Percentiles rank a stretch among this genome's conserved stretches.
Evolutionary conservation across 805 yeast species (phyloP).

Genomic region (Myxozyma neotropica): DNA sequence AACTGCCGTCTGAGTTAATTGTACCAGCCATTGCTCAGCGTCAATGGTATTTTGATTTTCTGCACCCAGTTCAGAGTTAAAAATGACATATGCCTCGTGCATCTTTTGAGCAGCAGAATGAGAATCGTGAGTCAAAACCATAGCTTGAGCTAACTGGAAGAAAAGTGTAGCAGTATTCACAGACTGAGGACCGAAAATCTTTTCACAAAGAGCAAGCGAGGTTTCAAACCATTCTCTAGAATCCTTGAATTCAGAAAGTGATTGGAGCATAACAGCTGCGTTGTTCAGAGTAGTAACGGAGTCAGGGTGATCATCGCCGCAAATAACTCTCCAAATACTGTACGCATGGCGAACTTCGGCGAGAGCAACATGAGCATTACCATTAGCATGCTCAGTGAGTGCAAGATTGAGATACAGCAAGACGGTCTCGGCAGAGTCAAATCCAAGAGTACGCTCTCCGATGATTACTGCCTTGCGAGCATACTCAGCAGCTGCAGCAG

Average conservation of each 20-base stretch:
- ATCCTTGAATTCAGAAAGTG: conserved; percentile 50
- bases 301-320: conserved; percentile 70
- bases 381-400: conserved; percentile 63
- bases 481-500: conserved; percentile 58
- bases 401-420: conserved; percentile 76
- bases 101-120: conserved; percentile 60
- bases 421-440: conserved; percentile 76
- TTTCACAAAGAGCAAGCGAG: conserved; percentile 55
- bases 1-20: conserved; percentile 55
- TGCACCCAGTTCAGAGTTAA: conserved; percentile 63
- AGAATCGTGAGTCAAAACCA: conserved; percentile 55
- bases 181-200: conserved; percentile 59
- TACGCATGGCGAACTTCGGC: conserved; percentile 63
- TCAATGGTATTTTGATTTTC: conserved; percentile 70
- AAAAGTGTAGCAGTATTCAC: conserved; percentile 65
- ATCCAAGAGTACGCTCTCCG: conserved; percentile 78
- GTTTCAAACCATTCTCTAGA: conserved; percentile 57
- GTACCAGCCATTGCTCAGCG: conserved; percentile 63
- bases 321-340: conserved; percentile 58
- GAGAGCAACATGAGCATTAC: conserved; percentile 62
- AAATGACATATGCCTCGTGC: conserved; percentile 58
- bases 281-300: conserved; percentile 63
- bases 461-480: conserved; percentile 71
- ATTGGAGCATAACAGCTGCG: conserved; percentile 61
- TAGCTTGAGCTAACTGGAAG: conserved; percentile 69